Conservation (phyloP, 768 basidiomycete species). For the Tremella fuciformis region DNA sequence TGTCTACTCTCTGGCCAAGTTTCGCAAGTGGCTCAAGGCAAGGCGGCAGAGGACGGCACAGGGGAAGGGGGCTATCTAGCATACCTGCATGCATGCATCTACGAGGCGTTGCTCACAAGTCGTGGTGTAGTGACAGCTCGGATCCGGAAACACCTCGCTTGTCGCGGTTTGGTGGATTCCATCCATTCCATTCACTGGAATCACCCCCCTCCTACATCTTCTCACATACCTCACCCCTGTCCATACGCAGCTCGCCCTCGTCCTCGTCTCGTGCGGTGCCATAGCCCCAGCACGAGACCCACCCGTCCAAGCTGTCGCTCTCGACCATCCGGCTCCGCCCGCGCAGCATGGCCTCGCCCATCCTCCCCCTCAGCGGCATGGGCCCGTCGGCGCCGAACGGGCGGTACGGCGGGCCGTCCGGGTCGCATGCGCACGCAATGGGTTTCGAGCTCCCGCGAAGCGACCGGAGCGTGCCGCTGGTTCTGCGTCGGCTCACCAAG, state of each 20-base stretch:
- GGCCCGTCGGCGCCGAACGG: neutral
- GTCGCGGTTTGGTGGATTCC: too few relatives aligned
- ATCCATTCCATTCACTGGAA: neutral
- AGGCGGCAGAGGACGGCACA: slow-evolving; percentile 6
- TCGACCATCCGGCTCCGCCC: slow-evolving; percentile 17
- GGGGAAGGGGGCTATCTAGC: neutral
- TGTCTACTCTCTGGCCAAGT: slow-evolving; percentile 70
- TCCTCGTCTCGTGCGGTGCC: too few relatives aligned
- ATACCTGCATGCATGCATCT: slow-evolving; percentile 3
- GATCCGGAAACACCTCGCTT: too few relatives aligned
- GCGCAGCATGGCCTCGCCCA: slow-evolving; percentile 3
- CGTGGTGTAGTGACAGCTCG: too few relatives aligned
- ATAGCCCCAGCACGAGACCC: neutral
- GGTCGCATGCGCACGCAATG: neutral
- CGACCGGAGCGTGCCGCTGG: slow-evolving; percentile 63
- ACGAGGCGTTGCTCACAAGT: neutral
- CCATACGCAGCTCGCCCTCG: neutral
- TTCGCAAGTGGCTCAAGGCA: slow-evolving; percentile 77
- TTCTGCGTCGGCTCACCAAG: slow-evolving; percentile 73
- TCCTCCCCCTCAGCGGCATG: slow-evolving; percentile 8
- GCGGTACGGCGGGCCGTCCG: neutral
- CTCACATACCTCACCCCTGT: neutral
- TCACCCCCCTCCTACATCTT: neutral
- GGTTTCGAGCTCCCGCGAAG: slow-evolving; percentile 11
- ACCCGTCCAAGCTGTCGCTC: slow-evolving; percentile 8